Evolutionary conservation across 176 grass and related monocot genomes (phyloP), one percentile per base, ranked within the genome.

Genomic region (Phoenix roebelenii): DNA sequence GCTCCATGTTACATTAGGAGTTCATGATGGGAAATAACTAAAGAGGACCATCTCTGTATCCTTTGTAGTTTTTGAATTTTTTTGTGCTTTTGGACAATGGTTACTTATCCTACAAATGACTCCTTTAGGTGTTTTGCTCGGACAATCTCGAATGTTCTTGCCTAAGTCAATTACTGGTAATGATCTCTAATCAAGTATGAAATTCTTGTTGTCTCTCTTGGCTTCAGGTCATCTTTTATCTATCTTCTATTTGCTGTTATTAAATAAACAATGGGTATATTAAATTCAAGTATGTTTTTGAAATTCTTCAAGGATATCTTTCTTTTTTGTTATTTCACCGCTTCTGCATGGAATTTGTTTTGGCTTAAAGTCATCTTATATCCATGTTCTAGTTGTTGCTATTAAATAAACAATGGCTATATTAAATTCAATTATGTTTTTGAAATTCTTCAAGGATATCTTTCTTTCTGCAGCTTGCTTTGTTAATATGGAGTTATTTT

Each of bases 381-480:
- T 75, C 54, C 5, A 25, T 81, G 1, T 59, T 73, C 60, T 82
- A 49, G 48, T 51, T 54, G 17, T 65, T 3, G 60, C 64, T 76
- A 73, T 71, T 68, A 73, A 5, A 44, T 2, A 1, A 24, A 32
- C 22, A 52, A 57, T 67, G 63, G 50, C 72, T 76, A 15, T 67
- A 59, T 53, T 79, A 75, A 50, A 72, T 77, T 72, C 22, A 79
- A 54, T 35, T 55, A 78, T 70, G 25, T 58, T 76, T 54, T 73
- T 26, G 7, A 72, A 85, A 69, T 76, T 85, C 78, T 85, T 90
- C 72, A 90, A 78, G 81, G 72, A 29, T 72, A 61, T 86, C 75
- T 77, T 12, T 95, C 79, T 83, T 50, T 86, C 72, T 95, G 83
- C 85, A 95, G 85, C 92, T 90, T 85, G 77, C 39, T 59, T 69